Base-by-base conservation (phyloP, 1,284 basidiomycete species). In the Microbotryomycetes sp. region DNA sequence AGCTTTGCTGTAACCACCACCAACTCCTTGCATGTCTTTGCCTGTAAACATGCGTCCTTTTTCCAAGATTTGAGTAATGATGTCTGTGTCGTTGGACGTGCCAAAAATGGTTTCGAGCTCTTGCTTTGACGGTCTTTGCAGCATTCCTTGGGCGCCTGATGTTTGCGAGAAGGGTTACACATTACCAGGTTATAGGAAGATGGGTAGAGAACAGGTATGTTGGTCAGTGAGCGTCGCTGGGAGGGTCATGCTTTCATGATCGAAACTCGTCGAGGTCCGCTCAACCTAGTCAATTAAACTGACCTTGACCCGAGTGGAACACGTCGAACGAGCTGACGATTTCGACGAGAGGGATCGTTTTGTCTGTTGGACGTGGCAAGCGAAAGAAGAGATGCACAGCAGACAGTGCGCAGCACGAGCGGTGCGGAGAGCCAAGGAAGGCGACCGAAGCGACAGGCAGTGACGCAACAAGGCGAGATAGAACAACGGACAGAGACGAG, bases 301-400 rank as follows among this genome's bases (percentile, higher is more conserved):
- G 6, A 59, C 75, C 76, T 52, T 74, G 73, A 49, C 72, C 75
- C 9, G 75, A 71, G 70, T 73, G 71, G 72, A 77, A 76, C 62
- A 77, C 68, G 53, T 77, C 72, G 66, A 77, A 77, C 16, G 70
- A 66, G 52, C 76, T 76, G 49, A 77, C 76, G 12, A 77, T 74
- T 31, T 76, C 73, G 22, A 73, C 71, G 42, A 77, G 72, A 5
- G 76, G 75, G 61, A 77, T 76, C 26, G 76, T 74, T 64, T 54
- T 59, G 32, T 62, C 56, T 62, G 60, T 22, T 12, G 52, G 42
- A 36, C 26, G 22, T 42, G 49, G 23, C 25, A 16, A 29, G 7
- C 19, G 12, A 56, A 29, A 22, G 46, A 45, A n/a, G 16, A 25
- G 9, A 46, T 36, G 42, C 22, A 42, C 22, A 52, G 9, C 50